Conservation (phyloP, 495 filamentous ascomycete genomes). For the Hypoxylon cercidicola region DNA sequence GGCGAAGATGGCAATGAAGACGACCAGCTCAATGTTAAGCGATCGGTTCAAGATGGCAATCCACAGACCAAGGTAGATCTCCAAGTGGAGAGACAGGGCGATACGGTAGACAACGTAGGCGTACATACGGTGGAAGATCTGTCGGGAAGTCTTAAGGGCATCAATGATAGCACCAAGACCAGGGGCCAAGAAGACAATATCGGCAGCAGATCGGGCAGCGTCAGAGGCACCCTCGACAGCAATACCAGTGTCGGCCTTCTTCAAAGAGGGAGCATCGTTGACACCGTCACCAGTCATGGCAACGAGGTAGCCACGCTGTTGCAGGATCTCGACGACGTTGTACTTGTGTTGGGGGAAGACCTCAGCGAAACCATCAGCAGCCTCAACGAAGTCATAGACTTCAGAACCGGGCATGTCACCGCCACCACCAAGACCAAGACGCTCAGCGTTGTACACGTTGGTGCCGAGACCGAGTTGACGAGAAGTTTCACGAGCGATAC, state of each 20-base stretch:
- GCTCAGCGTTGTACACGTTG: constrained; percentile 93
- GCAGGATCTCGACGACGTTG: constrained; percentile 95
- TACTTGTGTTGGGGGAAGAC: constrained; percentile 99
- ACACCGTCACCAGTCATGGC: constrained; percentile 99
- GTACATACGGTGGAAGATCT: constrained; percentile 98
- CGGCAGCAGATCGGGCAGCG: constrained; percentile 89
- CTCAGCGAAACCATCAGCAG: constrained; percentile 93
- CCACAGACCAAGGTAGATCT: constrained; percentile 90
- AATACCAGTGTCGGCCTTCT: constrained; percentile 95
- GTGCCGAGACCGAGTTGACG: constrained; percentile 90
- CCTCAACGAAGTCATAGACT: constrained; percentile 94
- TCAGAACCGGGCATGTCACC: constrained; percentile 93
- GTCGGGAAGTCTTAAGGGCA: constrained; percentile 91
- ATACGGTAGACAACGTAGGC: constrained; percentile 97
- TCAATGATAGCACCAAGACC: constrained; percentile 94
- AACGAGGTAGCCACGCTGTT: constrained; percentile 94
- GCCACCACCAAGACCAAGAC: constrained; percentile 82
- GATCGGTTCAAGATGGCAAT: constrained; percentile 86
- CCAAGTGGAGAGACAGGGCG: constrained; percentile 87
- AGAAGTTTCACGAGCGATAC: constrained; percentile 90
- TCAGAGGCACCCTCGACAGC: constrained; percentile 94
- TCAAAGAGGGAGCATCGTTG: constrained; percentile 94
- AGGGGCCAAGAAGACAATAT: constrained; percentile 92
- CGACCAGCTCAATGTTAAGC: constrained; percentile 85
- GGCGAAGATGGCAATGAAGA: constrained; percentile 94